A percentile compares a stretch with the other conserved stretches of the same genome.
Conservation (phyloP, 495 filamentous ascomycete species). For the Astrothelium subdiscretum region DNA sequence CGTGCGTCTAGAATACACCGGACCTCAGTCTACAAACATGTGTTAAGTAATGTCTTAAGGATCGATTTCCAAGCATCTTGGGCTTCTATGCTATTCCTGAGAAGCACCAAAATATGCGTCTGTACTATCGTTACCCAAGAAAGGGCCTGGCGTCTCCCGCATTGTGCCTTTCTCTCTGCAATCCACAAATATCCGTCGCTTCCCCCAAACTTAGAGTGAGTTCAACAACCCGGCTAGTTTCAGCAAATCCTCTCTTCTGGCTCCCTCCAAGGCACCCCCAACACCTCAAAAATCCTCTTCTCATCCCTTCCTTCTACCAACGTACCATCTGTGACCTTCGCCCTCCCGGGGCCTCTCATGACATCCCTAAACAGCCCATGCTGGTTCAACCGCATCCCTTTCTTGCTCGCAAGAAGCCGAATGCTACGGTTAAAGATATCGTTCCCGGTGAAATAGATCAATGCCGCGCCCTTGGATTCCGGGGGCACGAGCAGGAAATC, state of each 20-base stretch:
- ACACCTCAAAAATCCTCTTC: conserved; percentile 70
- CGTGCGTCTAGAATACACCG: too few species aligned
- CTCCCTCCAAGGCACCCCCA: conserved; percentile 81
- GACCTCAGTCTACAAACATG: too few species aligned
- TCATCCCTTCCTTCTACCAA: conserved; percentile 70
- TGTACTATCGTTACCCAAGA: too few species aligned
- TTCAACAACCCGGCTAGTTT: too few species aligned
- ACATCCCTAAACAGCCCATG: conserved; percentile 68
- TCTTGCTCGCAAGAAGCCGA: conserved; percentile 69
- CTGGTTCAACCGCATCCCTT: conserved; percentile 80
- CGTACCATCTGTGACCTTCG: conserved; percentile 58
- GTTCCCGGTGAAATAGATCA: conserved; percentile 94
- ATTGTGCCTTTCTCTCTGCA: too few species aligned
- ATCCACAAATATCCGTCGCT: too few species aligned
- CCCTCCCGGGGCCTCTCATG: conserved; percentile 44
- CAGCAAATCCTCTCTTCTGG: conserved; percentile 72
- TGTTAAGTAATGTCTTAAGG: too few species aligned
- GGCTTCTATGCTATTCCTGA: too few species aligned
- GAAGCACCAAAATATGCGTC: too few species aligned
- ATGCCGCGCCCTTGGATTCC: conserved; percentile 69
- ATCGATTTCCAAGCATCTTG: too few species aligned
- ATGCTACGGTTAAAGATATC: conserved; percentile 94
- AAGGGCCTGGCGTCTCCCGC: too few species aligned
- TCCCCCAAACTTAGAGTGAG: too few species aligned
- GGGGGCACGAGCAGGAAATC: conserved; percentile 81